Evolutionary conservation across 768 basidiomycete species (phyloP).

Genomic region (Collybiopsis luxurians): DNA sequence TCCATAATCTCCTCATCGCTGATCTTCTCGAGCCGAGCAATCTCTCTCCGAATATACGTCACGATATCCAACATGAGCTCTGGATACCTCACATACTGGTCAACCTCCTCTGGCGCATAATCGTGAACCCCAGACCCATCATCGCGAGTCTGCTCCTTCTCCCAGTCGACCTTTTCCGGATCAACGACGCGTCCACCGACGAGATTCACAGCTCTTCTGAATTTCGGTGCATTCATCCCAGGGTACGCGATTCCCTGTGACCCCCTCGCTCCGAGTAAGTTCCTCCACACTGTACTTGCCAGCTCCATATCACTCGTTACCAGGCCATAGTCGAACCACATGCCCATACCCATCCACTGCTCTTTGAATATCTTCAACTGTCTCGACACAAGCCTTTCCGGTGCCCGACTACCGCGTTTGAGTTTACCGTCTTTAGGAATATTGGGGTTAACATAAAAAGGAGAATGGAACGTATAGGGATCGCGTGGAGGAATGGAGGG

Average conservation of each 20-base stretch:
- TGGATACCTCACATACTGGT: conserved; percentile 72
- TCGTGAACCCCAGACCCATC: conserved; percentile 74
- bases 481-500: conserved; percentile 39
- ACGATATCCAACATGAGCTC: conserved; percentile 72
- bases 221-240: conserved; percentile 25
- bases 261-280: conserved; percentile 83
- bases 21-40: conserved; percentile 59
- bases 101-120: conserved; percentile 55
- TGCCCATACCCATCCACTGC: conserved; percentile 82
- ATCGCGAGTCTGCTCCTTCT: conserved; percentile 57
- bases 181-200: conserved; percentile 64
- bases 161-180: conserved; percentile 49
- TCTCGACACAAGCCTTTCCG: conserved; percentile 74
- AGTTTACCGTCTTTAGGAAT: conserved; percentile 22
- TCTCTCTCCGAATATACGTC: conserved; percentile 68
- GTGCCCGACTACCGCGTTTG: conserved; percentile 43
- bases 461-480: conserved; percentile 45
- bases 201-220: conserved; percentile 68
- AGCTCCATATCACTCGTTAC: conserved; percentile 77
- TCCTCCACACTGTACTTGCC: conserved; percentile 88
- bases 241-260: conserved; percentile 63
- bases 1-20: conserved; percentile 41
- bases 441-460: conserved; percentile 49
- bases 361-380: conserved; percentile 93
- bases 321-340: conserved; percentile 78